Evolutionary conservation across 176 grass and related monocot species (phyloP), one percentile per base, ranked within the genome.

Genomic region (Pontederia crassipes): DNA sequence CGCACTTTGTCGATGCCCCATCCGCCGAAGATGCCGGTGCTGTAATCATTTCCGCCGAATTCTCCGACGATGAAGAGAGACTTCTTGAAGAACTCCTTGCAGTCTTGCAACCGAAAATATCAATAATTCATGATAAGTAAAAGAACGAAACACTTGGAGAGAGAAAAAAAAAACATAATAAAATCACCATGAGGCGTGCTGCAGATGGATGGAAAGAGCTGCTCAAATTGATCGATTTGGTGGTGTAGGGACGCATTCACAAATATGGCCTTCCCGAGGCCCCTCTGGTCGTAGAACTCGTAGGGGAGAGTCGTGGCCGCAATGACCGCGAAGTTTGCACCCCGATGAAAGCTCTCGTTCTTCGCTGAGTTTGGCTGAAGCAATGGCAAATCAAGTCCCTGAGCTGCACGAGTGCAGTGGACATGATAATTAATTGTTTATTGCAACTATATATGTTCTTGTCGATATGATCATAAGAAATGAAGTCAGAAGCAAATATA

Each of bases 11-110:
- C 71, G 15, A 96, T 67, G 0, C 58, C 1, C n/a, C 73, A 78
- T 17, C 83, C 92, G 1, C 83, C 90, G 81, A 96, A 96, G 4
- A 96, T 27, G 3, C 83, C 83, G 20, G 92, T 87, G 14, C 85
- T 96, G 77, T 96, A 96, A 78, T 96, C 92, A 32, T 96, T 96
- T 11, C 92, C 92, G 11, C 92, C 92, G 58, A 96, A 96, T 65
- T 96, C 92, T 0, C 92, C 87, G 48, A 96, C 86, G 26, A 96
- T 83, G 64, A 96, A 82, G 40, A 96, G 81, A 13, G 92, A 89
- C 55, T 78, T 90, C 54, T 86, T 67, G 59, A 96, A 77, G 84
- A 82, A 96, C 12, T 85, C 87, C 75, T 71, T 81, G 75, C 92
- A 96, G 10, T 86, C 92, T 40, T 96, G 80, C 78, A 82, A 24